Base-by-base conservation (phyloP, 1,284 basidiomycete species). In the Athelia sp. region DNA sequence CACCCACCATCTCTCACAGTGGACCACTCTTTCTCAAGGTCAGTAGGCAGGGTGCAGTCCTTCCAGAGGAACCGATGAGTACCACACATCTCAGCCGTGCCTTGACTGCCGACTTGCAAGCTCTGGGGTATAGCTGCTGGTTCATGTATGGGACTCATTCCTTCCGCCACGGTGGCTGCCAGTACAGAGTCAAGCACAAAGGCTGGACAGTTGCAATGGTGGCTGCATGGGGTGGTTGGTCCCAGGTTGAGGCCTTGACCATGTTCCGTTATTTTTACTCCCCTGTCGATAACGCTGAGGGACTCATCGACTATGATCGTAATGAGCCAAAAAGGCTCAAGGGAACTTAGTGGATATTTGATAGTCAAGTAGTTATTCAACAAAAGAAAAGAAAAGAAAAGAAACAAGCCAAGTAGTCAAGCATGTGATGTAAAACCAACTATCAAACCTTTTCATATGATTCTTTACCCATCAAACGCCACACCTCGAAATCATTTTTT, bases 241-340 rank as follows among this genome's bases (percentile, higher is more conserved):
- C 58, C 4, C 56, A 59, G 45, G 47, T 59, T 2, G 58, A 59
- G 45, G 59, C 56, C 2, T 23, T 54, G 13, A 59, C 59, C 10
- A 59, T 59, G 54, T 59, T 57, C 43, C 52, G 56, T 14, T 61
- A 61, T 32, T 58, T 61, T 44, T 59, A 54, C 43, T 61, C 59
- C 8, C 58, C 58, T 3, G 55, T 58, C 29, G 58, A 61, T 52
- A 61, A 61, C 43, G 57, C 59, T 47, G 53, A 59, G 44, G 48
- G 47, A 40, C 52, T 59, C 50, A n/a, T 44, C 4, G 43, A 44
- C 24, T 44, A 44, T 26, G 43, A 44, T 26, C 18, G 17, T n/a
- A 44, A 44, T 22, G 21, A 29, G 26, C 26, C 26, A 29, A 29
- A 29, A 29, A 29, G 26, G 26, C 26, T 13, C 26, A 29, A 29